A percentile compares a stretch with the other conserved stretches of the same genome.
phyloP scores from a whole-genome alignment of 1,139 yeast species.

The Debaryomyces coudertii region DNA sequence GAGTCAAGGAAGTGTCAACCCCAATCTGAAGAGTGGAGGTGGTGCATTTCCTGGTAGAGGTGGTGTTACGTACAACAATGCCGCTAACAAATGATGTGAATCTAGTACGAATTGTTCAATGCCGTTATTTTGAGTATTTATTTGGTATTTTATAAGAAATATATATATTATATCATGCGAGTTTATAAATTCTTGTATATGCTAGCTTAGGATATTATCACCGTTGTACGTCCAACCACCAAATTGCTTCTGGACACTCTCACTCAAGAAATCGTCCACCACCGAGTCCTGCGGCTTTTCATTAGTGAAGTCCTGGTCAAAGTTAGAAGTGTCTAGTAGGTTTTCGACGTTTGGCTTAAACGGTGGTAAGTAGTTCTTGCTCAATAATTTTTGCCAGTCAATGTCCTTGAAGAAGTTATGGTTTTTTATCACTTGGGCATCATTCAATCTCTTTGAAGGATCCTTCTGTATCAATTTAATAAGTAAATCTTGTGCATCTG shows the following conservation, averaged over 20 bases:
- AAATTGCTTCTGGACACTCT: constrained; percentile 92
- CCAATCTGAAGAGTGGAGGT: constrained; percentile 29
- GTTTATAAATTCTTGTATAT: not conserved
- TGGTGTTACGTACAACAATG: constrained; percentile 44
- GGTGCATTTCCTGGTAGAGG: constrained; percentile 43
- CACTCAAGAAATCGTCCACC: constrained; percentile 86
- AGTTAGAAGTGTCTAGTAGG: constrained; percentile 87
- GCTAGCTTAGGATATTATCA: constrained; percentile 31
- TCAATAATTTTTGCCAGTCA: constrained; percentile 84
- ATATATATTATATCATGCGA: constrained; percentile 6
- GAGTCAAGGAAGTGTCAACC: constrained; percentile 29
- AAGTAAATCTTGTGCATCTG: constrained; percentile 84
- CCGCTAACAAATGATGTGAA: constrained; percentile 30
- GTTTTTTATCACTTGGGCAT: constrained; percentile 80
- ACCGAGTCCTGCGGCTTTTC: constrained; percentile 96
- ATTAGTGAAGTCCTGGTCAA: constrained; percentile 88
- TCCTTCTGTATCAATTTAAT: constrained; percentile 80
- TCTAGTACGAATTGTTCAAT: not conserved
- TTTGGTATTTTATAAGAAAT: not conserved
- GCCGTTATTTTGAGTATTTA: constrained; percentile 2
- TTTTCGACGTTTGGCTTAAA: constrained; percentile 90
- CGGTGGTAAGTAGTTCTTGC: constrained; percentile 93
- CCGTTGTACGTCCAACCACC: constrained; percentile 99
- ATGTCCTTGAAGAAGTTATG: constrained; percentile 90
- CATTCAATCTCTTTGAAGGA: constrained; percentile 77